phyloP scores from a whole-genome alignment of 805 yeast genomes.

The Wickerhamomyces bovis region DNA sequence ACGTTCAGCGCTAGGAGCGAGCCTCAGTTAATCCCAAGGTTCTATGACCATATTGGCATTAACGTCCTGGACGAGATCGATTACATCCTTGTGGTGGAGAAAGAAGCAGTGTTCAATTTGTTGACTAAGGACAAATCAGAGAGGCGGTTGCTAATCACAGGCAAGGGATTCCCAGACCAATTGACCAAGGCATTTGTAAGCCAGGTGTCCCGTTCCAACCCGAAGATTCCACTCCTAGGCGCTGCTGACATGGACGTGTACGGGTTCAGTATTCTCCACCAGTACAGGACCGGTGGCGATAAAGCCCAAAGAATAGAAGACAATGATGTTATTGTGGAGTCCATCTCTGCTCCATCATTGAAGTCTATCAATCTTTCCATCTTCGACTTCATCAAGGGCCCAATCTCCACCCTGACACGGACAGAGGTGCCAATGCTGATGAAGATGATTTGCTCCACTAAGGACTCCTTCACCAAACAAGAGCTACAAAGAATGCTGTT shows the following conservation, averaged over 20 bases:
- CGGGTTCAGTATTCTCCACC: constrained; percentile 53
- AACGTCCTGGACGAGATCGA: constrained; percentile 7
- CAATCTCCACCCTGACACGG: constrained; percentile 15
- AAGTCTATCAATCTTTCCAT: constrained; percentile 15
- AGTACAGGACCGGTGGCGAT: constrained; percentile 29
- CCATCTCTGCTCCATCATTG: constrained; percentile 9
- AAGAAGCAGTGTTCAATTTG: constrained; percentile 44
- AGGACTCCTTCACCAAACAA: constrained; percentile 20
- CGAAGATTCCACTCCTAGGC: constrained; percentile 33
- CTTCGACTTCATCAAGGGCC: constrained; percentile 11
- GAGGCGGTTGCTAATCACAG: constrained; percentile 42
- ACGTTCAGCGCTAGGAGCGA: constrained; percentile 4
- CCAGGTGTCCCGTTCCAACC: constrained; percentile 20
- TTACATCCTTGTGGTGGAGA: constrained; percentile 41
- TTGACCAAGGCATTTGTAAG: constrained; percentile 42
- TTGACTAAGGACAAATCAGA: constrained; percentile 15
- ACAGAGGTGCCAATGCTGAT: constrained; percentile 27
- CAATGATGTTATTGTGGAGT: not conserved
- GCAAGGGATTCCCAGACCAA: constrained; percentile 66
- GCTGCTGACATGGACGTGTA: constrained; percentile 63
- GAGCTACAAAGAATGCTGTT: constrained; percentile 56
- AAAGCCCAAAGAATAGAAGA: constrained; percentile 1
- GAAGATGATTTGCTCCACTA: not conserved
- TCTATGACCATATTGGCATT: constrained; percentile 20
- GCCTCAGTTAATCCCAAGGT: constrained; percentile 33